Conservation (phyloP, 2,329 filamentous ascomycete species). For the Venturiaceae sp. region DNA sequence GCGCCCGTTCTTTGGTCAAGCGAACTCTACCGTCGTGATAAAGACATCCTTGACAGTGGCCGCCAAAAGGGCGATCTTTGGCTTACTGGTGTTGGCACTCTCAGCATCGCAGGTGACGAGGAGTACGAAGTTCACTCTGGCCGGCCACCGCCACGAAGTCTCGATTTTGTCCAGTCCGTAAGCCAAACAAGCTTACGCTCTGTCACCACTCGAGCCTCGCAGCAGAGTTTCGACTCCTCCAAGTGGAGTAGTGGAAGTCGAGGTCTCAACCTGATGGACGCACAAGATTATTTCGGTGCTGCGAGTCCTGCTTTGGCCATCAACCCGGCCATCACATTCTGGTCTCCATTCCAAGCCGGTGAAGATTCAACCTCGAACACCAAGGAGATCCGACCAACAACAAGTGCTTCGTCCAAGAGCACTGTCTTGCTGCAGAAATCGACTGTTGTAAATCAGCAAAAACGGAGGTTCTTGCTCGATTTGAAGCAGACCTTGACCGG, state of each 20-base stretch:
- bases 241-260: slow-evolving; percentile 46
- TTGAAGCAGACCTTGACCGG: slow-evolving; percentile 73
- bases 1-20: slow-evolving; percentile 89
- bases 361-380: slow-evolving; percentile 26
- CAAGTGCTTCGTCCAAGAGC: slow-evolving; percentile 54
- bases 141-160: slow-evolving; percentile 15
- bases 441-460: slow-evolving; percentile 48
- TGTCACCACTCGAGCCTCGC: slow-evolving; percentile 37
- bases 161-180: slow-evolving; percentile 39
- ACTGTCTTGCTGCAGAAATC: slow-evolving; percentile 52
- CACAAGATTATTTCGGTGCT: slow-evolving; percentile 60
- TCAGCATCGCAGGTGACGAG: slow-evolving; percentile 39
- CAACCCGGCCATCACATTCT: slow-evolving; percentile 72
- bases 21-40: slow-evolving; percentile 74
- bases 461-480: slow-evolving; percentile 66
- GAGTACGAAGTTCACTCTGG: slow-evolving; percentile 27
- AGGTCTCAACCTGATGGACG: slow-evolving; percentile 56
- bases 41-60: slow-evolving; percentile 46
- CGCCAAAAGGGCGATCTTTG: slow-evolving; percentile 39
- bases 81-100: slow-evolving; percentile 33
- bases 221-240: slow-evolving; percentile 58
- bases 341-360: slow-evolving; percentile 70
- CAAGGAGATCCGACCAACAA: slow-evolving; percentile 54
- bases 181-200: slow-evolving; percentile 48
- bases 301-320: slow-evolving; percentile 60